Percentiles rank a stretch among this genome's conserved stretches.
phyloP scores from a whole-genome alignment of 129 eudicot genomes.

The Tagetes patula region DNA sequence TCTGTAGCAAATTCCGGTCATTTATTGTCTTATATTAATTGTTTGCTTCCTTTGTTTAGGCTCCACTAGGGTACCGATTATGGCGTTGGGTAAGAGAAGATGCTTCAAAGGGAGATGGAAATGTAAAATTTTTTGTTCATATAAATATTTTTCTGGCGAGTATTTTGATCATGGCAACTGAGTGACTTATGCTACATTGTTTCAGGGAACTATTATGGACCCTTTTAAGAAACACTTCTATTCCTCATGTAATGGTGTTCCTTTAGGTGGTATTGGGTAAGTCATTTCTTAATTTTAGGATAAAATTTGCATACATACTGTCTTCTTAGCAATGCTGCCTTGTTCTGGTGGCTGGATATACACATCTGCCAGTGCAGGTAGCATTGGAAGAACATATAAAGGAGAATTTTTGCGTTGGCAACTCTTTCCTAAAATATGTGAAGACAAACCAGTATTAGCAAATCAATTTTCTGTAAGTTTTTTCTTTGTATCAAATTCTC shows the following conservation, averaged over 20 bases:
- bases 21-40: conserved; percentile 8
- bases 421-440: conserved; percentile 79
- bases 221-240: conserved; percentile 63
- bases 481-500: neutral
- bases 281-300: neutral
- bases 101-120: conserved; percentile 54
- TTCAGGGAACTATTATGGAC: conserved; percentile 61
- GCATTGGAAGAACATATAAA: conserved; percentile 92
- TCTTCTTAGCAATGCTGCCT: conserved; percentile 10
- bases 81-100: conserved; percentile 64
- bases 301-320: neutral
- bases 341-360: conserved; percentile 33
- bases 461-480: conserved; percentile 94
- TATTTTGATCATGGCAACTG: conserved; percentile 7
- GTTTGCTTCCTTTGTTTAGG: conserved; percentile 44
- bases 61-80: conserved; percentile 80
- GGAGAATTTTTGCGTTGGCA: conserved; percentile 99
- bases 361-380: conserved; percentile 73
- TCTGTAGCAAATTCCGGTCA: neutral
- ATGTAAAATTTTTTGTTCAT: conserved; percentile 10
- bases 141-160: conserved; percentile 5
- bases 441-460: conserved; percentile 87
- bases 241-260: conserved; percentile 85
- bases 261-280: conserved; percentile 97
- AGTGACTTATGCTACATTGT: conserved; percentile 20